Base-by-base conservation (phyloP, 2,329 filamentous ascomycete genomes). In the Alternaria ethzedia region DNA sequence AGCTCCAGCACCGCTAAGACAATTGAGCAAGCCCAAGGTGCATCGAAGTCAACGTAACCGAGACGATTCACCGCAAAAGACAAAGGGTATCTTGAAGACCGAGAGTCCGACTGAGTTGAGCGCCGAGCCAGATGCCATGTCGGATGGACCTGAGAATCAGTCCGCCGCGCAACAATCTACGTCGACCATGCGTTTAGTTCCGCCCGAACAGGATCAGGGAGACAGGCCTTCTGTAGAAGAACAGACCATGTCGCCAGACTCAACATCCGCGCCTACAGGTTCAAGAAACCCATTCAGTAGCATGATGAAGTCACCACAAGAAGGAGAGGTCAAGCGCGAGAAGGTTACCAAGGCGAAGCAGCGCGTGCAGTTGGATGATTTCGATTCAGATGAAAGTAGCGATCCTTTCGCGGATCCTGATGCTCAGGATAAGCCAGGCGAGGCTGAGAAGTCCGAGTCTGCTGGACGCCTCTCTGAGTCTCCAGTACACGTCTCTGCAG, bases 341-440 rank as follows among this genome's bases (percentile, higher is more conserved):
- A 88, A 88, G 77, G 83, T 86, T 46, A 87, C 84, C 61, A 85
- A 86, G 68, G 86, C 89, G 2, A 89, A 88, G 66, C 82, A 87
- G 15, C 87, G 90, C 23, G 84, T 90, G 65, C 89, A 90, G 58
- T 83, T 93, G 12, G 91, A 93, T 72, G 90, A 91, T 67, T 90
- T 91, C 49, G 90, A 91, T 65, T 86, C 86, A 56, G 86, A 82
- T 51, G 84, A 81, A 46, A 81, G 82, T 50, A 81, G 80, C 17
- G 81, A 86, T 66, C 83, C 83, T 3, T 81, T 83, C 49, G 71
- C 76, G 54, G 73, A 81, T 51, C 73, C 81, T 59, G 78, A 76
- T 54, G 74, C 80, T 52, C 71, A 79, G 46, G 70, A 78, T 36
- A 70, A 76, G 54, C 44, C 71, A 12, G 28, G 64, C 21, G 68